A percentile compares a stretch with the other conserved stretches of the same genome.
These are phyloP conservation scores for Purpureocillium takamizusanense DNA, from an alignment of 2,329 filamentous ascomycete genomes.

Conservation along the genomic window DNA sequence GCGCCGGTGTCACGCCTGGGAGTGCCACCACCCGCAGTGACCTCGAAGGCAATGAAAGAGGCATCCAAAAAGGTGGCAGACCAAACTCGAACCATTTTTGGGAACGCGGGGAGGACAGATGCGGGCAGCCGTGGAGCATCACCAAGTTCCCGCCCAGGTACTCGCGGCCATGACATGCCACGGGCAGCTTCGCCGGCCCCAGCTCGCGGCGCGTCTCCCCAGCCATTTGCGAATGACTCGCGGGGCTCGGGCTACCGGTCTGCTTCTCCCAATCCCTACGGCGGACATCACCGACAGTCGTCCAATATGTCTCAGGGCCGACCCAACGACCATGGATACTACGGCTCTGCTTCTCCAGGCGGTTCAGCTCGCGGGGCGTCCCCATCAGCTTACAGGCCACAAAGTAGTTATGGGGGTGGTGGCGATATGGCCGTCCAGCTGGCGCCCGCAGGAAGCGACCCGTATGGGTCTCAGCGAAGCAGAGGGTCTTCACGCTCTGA, in stretches of 20 bases:
- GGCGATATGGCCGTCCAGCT: slow-evolving; percentile 62
- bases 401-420: slow-evolving; percentile 36
- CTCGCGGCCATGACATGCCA: slow-evolving; percentile 49
- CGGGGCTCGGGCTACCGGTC: slow-evolving; percentile 35
- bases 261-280: slow-evolving; percentile 57
- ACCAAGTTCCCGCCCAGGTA: slow-evolving; percentile 45
- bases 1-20: slow-evolving; percentile 66
- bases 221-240: slow-evolving; percentile 43
- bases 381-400: slow-evolving; percentile 38
- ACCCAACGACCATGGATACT: slow-evolving; percentile 40
- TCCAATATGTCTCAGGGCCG: slow-evolving; percentile 33
- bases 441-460: slow-evolving; percentile 44
- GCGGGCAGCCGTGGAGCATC: slow-evolving; percentile 20
- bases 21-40: slow-evolving; percentile 85
- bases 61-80: slow-evolving; percentile 81
- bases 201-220: slow-evolving; percentile 53
- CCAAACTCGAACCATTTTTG: slow-evolving; percentile 76
- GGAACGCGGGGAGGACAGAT: slow-evolving; percentile 22
- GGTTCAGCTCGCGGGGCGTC: slow-evolving; percentile 37
- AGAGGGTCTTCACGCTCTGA: slow-evolving; percentile 38
- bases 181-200: slow-evolving; percentile 61
- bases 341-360: slow-evolving; percentile 42
- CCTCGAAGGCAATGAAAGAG: slow-evolving; percentile 90
- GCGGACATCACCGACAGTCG: slow-evolving; percentile 24
- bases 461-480: slow-evolving; percentile 49